Evolutionary conservation across 441 rosid species (phyloP).

Genomic region (Populus hybrid): DNA sequence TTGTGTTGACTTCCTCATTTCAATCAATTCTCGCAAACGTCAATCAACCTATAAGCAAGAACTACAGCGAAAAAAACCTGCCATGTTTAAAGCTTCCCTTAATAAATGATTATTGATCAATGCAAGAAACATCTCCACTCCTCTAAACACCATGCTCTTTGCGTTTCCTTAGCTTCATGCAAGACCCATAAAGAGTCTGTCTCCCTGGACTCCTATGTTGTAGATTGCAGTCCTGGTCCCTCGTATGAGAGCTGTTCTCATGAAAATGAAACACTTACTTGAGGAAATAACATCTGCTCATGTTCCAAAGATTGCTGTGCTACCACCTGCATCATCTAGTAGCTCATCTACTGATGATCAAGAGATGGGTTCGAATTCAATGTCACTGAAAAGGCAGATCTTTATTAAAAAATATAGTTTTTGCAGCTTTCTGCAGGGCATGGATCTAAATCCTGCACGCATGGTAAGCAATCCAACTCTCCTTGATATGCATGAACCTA

Average conservation of each 20-base stretch:
- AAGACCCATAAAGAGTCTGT: slow-evolving; percentile 8
- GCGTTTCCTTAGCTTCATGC: slow-evolving; percentile 9
- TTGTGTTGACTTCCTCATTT: slow-evolving; percentile 10
- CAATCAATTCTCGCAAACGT: slow-evolving; percentile 13
- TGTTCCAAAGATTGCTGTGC: not conserved
- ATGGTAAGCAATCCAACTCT: slow-evolving; percentile 28
- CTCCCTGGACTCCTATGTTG: not conserved
- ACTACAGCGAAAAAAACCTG: not conserved
- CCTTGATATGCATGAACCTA: not conserved
- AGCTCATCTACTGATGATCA: slow-evolving; percentile 23
- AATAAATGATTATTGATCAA: not conserved
- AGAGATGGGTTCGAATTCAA: slow-evolving; percentile 21
- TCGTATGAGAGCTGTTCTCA: not conserved
- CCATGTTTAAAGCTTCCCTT: not conserved
- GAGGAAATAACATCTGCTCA: slow-evolving; percentile 21
- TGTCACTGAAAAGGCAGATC: slow-evolving; percentile 8
- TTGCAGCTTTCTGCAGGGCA: slow-evolving; percentile 5
- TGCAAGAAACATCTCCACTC: slow-evolving; percentile 21
- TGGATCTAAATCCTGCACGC: slow-evolving; percentile 37
- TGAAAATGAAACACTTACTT: slow-evolving; percentile 32
- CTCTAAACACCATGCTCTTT: slow-evolving; percentile 28
- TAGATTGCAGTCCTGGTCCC: not conserved
- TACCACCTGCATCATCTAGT: slow-evolving; percentile 10
- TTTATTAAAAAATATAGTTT: slow-evolving; percentile 2
- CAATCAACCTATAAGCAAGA: slow-evolving; percentile 7